Conservation (phyloP, 306 rosid species). For the Acacia confusa region DNA sequence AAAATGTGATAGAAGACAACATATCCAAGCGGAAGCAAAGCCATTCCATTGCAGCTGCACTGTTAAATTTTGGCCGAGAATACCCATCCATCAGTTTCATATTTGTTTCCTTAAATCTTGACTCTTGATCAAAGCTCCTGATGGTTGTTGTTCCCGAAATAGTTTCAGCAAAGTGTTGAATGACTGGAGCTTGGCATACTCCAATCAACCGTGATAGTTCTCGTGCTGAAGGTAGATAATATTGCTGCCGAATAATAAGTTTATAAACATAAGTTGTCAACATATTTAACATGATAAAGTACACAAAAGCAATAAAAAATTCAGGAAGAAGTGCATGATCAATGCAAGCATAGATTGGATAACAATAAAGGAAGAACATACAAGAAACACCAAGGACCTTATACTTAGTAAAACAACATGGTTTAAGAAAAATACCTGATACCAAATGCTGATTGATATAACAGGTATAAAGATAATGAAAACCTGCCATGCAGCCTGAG, state of each 20-base stretch:
- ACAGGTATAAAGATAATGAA: slow-evolving; percentile 67
- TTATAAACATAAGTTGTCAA: slow-evolving; percentile 1
- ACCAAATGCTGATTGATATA: slow-evolving; percentile 60
- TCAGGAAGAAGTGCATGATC: background rate
- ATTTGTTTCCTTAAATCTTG: slow-evolving; percentile 58
- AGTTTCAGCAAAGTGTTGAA: slow-evolving; percentile 76
- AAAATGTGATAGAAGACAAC: slow-evolving; percentile 60
- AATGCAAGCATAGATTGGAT: background rate
- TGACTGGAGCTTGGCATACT: slow-evolving; percentile 69
- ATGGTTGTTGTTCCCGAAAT: slow-evolving; percentile 69
- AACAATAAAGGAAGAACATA: background rate
- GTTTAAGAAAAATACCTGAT: slow-evolving; percentile 48
- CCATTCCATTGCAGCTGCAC: slow-evolving; percentile 62
- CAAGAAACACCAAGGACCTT: background rate
- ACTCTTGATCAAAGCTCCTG: slow-evolving; percentile 59
- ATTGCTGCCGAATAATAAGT: background rate
- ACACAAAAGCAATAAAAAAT: background rate
- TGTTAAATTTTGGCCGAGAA: slow-evolving; percentile 56
- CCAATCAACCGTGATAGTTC: slow-evolving; percentile 68
- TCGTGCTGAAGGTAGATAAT: slow-evolving; percentile 45
- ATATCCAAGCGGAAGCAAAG: slow-evolving; percentile 61
- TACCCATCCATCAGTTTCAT: slow-evolving; percentile 61
- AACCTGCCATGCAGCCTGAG: slow-evolving; percentile 78
- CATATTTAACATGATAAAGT: background rate
- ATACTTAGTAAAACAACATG: background rate